Percentiles rank a stretch among this genome's conserved stretches.
phyloP scores from a whole-genome alignment of 139 green algal genomes.

The Trebouxia sp. region DNA sequence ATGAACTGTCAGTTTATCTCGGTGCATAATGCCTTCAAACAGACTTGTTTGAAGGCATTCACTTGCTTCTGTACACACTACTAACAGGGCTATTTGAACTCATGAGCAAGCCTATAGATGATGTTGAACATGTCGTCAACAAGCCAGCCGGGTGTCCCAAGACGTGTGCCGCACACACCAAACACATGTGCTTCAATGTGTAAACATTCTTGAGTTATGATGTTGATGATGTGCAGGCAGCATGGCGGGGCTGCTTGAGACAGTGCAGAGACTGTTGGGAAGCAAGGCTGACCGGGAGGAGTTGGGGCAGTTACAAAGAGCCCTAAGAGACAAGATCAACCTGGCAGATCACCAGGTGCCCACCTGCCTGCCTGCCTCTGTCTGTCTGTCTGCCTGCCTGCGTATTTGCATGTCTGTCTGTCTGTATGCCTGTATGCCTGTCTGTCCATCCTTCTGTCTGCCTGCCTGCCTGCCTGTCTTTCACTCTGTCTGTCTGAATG shows the following conservation, averaged over 20 bases:
- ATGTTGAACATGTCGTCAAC: too few species aligned
- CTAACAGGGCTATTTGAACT: too few species aligned
- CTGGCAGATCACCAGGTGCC: slow-evolving; percentile 19
- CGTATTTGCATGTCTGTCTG: not conserved
- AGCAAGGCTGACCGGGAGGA: slow-evolving; percentile 14
- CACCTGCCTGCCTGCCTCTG: not conserved
- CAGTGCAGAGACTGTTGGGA: slow-evolving; percentile 4
- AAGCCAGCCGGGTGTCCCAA: too few species aligned
- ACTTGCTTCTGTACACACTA: too few species aligned
- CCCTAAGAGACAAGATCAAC: not conserved
- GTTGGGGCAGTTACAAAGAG: not conserved
- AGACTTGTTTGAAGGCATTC: too few species aligned
- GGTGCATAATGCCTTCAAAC: too few species aligned
- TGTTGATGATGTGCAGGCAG: not conserved
- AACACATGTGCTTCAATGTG: too few species aligned
- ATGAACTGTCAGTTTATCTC: too few species aligned
- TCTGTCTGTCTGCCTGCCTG: not conserved
- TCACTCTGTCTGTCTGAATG: not conserved
- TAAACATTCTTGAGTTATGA: too few species aligned
- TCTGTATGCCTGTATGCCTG: not conserved
- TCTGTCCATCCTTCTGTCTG: not conserved
- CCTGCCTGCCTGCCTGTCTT: not conserved
- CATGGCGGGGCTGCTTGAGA: not conserved
- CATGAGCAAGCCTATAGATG: too few species aligned
- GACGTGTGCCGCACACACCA: too few species aligned